Evolutionary conservation across 202 grass and related monocot species (phyloP), one percentile per base, ranked within the genome.

Genomic region (Zizania palustris): DNA sequence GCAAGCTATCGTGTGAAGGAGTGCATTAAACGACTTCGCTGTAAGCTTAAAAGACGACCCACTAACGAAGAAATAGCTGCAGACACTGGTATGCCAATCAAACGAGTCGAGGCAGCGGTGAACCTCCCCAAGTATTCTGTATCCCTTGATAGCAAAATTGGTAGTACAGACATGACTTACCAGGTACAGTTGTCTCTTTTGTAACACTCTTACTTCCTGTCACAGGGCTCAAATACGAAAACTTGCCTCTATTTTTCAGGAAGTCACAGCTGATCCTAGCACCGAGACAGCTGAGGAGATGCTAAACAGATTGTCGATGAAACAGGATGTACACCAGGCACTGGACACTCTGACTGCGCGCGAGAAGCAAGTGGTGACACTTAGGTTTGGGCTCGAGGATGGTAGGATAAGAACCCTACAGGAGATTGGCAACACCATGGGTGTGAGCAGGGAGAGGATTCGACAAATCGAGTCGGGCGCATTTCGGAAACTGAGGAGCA

Each of bases 391-490:
- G 36, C 81, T 94, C 1, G 75, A 88, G 5, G 86, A 92, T 67
- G 87, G 87, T 49, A 80, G 89, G 81, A 85, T 85, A 77, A 88
- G 85, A 75, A 98, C 95, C 45, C 77, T 98, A 72, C 91, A 94
- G 64, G 95, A 98, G 86, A 94, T 98, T 9, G 91, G 95, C 45
- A 90, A 90, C 54, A 69, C 85, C 16, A 83, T 98, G 85, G 80
- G 85, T 46, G 88, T 94, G 63, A 98, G 91, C 77, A 83, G 95
- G 85, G 95, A 98, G 74, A 85, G 91, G 69, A 85, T 98, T 74
- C 76, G 95, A 56, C 95, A 98, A 61, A 92, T 98, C 0, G 91
- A 94, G 45, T 85, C 85, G 4, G 77, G 80, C 0, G 89, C 89
- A 2, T 90, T 98, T 65, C 78, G 87, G 71, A 98, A 98, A 82